Evolutionary conservation across 371 early-diverging fungal genomes (phyloP), one percentile per base, ranked within the genome.

Genomic region (Mortierella sp.): DNA sequence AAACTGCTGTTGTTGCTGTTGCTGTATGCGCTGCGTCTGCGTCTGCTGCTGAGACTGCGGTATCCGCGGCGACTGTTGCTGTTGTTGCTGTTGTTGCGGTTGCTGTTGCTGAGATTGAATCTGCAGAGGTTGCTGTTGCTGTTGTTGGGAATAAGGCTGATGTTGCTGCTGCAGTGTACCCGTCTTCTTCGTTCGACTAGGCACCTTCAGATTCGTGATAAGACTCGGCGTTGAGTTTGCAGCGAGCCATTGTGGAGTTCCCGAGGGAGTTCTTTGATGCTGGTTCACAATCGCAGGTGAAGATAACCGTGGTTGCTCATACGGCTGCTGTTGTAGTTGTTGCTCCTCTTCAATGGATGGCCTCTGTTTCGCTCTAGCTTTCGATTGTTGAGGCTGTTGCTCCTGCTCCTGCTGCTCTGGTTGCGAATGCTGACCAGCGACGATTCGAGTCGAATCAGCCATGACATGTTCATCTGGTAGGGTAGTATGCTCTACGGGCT

Each of bases 221-320:
- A 57, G 43, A 44, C 60, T 63, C 0, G 61, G 61, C 4, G 68
- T 49, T 27, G 73, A 67, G 34, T 67, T 73, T 3, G 49, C 67
- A 31, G 64, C 73, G 30, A 73, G 56, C 73, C 73, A 73, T 34
- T 67, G 67, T 1, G 73, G 73, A 3, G 73, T 73, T 17, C 73
- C 73, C 4, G 73, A 73, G 0, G 73, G 73, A 1, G 73, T 73
- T 21, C 73, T 56, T 32, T 73, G 73, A 31, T 73, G 73, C 31
- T 73, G 73, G 26, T 67, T 67, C 41, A 59, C 63, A 37, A 63
- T 55, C 2, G 68, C 51, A 7, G 73, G 63, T 3, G 58, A 49
- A 3, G 66, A 66, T 30, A 64, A 51, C 14, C 60, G 14, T 46
- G 50, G 34, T 37, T 52, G 43, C 24, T 53, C n/a, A n/a, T n/a